Evolutionary conservation across 2,329 filamentous ascomycete species (phyloP).

Genomic region (Xylariomycetidae sp.): DNA sequence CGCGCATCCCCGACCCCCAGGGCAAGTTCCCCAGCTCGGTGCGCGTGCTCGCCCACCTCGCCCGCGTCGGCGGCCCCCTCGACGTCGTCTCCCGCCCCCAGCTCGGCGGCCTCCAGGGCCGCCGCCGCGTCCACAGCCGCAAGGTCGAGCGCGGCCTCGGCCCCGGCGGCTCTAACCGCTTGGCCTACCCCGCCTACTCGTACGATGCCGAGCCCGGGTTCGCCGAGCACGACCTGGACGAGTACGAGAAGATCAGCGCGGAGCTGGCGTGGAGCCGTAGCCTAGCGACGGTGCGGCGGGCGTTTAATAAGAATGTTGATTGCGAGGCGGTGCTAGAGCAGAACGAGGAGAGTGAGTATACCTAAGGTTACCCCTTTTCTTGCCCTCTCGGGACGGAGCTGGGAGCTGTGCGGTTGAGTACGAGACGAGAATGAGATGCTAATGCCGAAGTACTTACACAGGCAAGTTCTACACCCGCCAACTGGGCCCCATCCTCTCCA

Average conservation of each 20-base stretch:
- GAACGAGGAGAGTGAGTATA: constrained; percentile 51
- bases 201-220: constrained; percentile 56
- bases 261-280: constrained; percentile 65
- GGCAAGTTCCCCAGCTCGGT: constrained; percentile 35
- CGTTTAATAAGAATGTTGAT: constrained; percentile 57
- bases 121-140: constrained; percentile 28
- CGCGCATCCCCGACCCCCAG: constrained; percentile 35
- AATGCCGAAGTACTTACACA: constrained; percentile 9
- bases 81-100: constrained; percentile 36
- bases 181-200: constrained; percentile 34
- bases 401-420: no score
- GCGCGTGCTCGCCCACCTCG: constrained; percentile 34
- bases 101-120: constrained; percentile 40
- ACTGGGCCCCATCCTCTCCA: constrained; percentile 55
- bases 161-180: constrained; percentile 28
- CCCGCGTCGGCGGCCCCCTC: constrained; percentile 33
- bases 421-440: no score
- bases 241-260: constrained; percentile 58
- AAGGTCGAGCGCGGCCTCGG: constrained; percentile 32
- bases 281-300: constrained; percentile 51
- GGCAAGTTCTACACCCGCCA: constrained; percentile 51
- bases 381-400: no score
- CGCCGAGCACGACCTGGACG: constrained; percentile 62
- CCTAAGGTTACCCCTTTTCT: not conserved
- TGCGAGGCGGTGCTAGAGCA: constrained; percentile 60